Conservation (phyloP, 306 rosid species). For the Lotus japonicus region DNA sequence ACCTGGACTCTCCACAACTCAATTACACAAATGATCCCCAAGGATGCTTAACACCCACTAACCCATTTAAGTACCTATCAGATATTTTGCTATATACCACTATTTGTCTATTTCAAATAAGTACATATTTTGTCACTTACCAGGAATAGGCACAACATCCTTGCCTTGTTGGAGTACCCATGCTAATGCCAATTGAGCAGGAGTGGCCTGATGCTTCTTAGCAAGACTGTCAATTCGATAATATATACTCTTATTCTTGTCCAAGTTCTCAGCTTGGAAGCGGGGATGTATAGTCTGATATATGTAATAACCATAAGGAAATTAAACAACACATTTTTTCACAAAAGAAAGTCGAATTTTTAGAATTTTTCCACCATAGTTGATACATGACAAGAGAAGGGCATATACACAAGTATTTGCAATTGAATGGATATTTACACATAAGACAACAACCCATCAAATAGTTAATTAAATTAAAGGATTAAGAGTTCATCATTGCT, state of each 20-base stretch:
- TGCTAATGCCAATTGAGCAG: slow-evolving; percentile 63
- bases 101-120: neutral
- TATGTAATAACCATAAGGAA: neutral
- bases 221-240: slow-evolving; percentile 43
- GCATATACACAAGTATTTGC: neutral
- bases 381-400: neutral
- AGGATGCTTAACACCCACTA: too few species aligned
- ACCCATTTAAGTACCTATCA: too few species aligned
- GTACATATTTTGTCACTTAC: slow-evolving; percentile 5
- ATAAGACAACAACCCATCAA: neutral
- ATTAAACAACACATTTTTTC: neutral
- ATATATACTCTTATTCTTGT: slow-evolving; percentile 45
- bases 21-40: too few species aligned
- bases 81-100: too few species aligned
- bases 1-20: too few species aligned
- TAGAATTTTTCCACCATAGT: neutral
- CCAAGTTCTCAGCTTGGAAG: slow-evolving; percentile 39
- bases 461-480: neutral
- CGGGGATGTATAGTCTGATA: slow-evolving; percentile 43
- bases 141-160: slow-evolving; percentile 48
- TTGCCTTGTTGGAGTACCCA: slow-evolving; percentile 69
- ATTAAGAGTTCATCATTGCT: too few species aligned
- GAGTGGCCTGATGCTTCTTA: slow-evolving; percentile 36
- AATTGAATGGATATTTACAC: too few species aligned
- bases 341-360: neutral